Evolutionary conservation across 208 protist species (phyloP).

Genomic region (Trypanosoma brucei): DNA sequence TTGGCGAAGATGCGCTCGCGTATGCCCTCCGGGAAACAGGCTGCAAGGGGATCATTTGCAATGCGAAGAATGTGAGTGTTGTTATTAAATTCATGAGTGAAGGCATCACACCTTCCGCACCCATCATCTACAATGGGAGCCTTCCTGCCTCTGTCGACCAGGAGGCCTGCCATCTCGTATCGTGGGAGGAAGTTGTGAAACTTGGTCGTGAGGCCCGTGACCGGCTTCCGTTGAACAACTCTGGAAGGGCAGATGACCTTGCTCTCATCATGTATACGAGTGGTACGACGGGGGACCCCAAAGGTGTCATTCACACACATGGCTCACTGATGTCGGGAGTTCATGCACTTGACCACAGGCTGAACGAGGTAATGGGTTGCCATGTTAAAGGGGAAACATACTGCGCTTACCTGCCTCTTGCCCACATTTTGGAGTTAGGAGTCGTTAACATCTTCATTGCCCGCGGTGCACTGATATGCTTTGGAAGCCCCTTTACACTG

Average conservation of each 20-base stretch:
- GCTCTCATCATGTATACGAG: slow-evolving; percentile 77
- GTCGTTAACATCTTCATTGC: slow-evolving; percentile 43
- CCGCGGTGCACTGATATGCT: slow-evolving; percentile 47
- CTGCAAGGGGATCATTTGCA: slow-evolving; percentile 62
- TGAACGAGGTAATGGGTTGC: slow-evolving; percentile 27
- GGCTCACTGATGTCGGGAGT: slow-evolving; percentile 40
- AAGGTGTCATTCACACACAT: slow-evolving; percentile 82
- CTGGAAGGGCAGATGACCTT: slow-evolving; percentile 36
- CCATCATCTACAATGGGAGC: slow-evolving; percentile 55
- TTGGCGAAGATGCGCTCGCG: slow-evolving; percentile 64
- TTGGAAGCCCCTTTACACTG: slow-evolving; percentile 58
- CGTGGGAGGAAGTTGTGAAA: slow-evolving; percentile 54
- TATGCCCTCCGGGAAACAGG: slow-evolving; percentile 67
- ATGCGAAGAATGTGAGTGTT: slow-evolving; percentile 45
- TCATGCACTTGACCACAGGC: slow-evolving; percentile 18
- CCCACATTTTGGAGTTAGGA: slow-evolving; percentile 73
- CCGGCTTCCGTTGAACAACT: slow-evolving; percentile 13
- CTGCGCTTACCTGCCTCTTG: slow-evolving; percentile 77
- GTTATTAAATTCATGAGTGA: slow-evolving; percentile 40
- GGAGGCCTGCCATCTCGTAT: slow-evolving; percentile 22
- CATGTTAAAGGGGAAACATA: slow-evolving; percentile 47
- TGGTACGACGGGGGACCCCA: slow-evolving; percentile 54
- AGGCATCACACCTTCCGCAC: slow-evolving; percentile 33
- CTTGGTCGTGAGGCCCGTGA: slow-evolving; percentile 20
- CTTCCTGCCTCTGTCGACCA: slow-evolving; percentile 27